Base-by-base conservation (phyloP, 2,329 filamentous ascomycete species). In the Aspergillus sp. region DNA sequence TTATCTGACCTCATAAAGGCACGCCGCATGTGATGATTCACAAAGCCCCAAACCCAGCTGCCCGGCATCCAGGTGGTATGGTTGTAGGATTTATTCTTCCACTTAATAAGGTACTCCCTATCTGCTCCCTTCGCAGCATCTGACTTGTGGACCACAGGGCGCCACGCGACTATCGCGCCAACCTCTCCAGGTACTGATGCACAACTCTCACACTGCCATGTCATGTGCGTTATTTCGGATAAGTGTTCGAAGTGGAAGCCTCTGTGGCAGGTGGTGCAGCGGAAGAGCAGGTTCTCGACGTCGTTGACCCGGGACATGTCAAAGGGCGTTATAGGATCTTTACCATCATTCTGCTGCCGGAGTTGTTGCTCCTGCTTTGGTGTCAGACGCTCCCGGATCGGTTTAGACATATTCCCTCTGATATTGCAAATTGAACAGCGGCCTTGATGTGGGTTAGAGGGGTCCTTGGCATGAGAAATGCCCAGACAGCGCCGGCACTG, bases 71-170 rank as follows among this genome's bases (percentile, higher is more conserved):
- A 99, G 6, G 82, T 83, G 56, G 90, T 91, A 65, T 91, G 88
- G 64, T 88, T 89, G 70, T 97, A 96, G 0, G 94, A 96, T 58
- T 86, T 83, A 0, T 82, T 81, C 48, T 90, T 87, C 91, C 93
- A 98, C 72, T 95, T 96, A 68, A 99, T 79, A 2, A 99, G 84
- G 70, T 98, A 99, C 67, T 97, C 92, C 65, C 93, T 93, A n/a
- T 90, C 82, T 57, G 92, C 89, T 70, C 95, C 89, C 10, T 78
- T 75, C 5, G 50, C 74, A 66, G 89, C 88, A 1, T 76, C 77
- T 11, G 38, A 36, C 39, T 86, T 80, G 23, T 84, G 78, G 66
- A 90, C 80, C 0, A 81, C 73, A 0, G 92, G 92, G 61, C 94
- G 87, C 95, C 95, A 99, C 13, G 94, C 92, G 56, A 98, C 88